Percentiles rank a stretch among this genome's conserved stretches.
phyloP scores from a whole-genome alignment of 768 basidiomycete genomes.

The Kwoniella dejecticola region DNA sequence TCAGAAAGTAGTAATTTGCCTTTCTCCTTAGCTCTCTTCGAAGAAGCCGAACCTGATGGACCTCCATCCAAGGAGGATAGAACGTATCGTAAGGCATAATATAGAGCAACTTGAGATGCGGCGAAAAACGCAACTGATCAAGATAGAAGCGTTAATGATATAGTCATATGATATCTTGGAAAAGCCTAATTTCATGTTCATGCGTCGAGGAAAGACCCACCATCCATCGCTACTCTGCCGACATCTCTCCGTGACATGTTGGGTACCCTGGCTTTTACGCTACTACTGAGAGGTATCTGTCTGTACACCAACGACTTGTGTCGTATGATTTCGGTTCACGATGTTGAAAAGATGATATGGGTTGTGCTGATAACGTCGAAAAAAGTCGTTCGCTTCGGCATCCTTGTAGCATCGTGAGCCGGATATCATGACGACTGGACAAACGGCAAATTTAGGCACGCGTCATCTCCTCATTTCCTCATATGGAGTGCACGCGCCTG shows the following conservation, averaged over 20 bases:
- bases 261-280: no score
- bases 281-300: no score
- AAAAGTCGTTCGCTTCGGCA: conserved; percentile 3
- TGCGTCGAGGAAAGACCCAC: conserved; percentile 39
- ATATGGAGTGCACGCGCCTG: conserved; percentile 1
- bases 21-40: conserved; percentile 55
- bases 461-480: not conserved
- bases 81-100: conserved; percentile 56
- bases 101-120: conserved; percentile 55
- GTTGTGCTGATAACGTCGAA: not conserved
- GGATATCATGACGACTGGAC: not conserved
- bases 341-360: no score
- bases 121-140: conserved; percentile 54
- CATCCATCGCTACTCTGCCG: conserved; percentile 51
- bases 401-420: conserved; percentile 4
- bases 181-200: not conserved
- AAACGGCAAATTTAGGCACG: not conserved
- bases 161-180: not conserved
- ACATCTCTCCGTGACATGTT: conserved; percentile 47
- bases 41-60: conserved; percentile 35
- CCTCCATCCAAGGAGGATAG: conserved; percentile 51
- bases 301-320: no score
- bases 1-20: conserved; percentile 53
- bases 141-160: not conserved
- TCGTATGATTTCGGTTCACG: no score